Evolutionary conservation across 352 stramenopile genomes (phyloP).

Genomic region (Phytophthora quininea): DNA sequence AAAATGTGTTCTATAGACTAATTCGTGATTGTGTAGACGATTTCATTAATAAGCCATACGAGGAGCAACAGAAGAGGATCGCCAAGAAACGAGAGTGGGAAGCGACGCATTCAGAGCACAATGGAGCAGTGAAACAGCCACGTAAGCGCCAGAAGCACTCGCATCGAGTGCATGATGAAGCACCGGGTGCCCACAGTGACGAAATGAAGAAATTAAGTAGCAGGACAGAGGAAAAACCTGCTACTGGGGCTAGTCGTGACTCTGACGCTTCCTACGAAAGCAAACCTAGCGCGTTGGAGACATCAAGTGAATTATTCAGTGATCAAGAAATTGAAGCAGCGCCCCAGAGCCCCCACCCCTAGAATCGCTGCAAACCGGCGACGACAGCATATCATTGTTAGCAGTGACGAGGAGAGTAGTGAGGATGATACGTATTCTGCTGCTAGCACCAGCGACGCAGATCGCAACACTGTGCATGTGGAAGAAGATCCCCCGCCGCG

Average conservation of each 20-base stretch:
- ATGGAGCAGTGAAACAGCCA: neutral
- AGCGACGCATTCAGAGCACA: constrained; percentile 6
- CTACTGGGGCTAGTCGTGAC: constrained; percentile 13
- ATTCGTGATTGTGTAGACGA: constrained; percentile 43
- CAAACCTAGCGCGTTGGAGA: constrained; percentile 6
- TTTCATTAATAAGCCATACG: constrained; percentile 51
- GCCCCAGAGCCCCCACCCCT: neutral
- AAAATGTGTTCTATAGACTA: too few relatives aligned
- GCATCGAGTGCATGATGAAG: constrained; percentile 1
- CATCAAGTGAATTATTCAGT: constrained; percentile 14
- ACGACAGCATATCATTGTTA: constrained; percentile 44
- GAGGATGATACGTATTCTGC: constrained; percentile 14
- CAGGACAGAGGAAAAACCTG: constrained; percentile 6
- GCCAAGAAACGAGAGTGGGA: constrained; percentile 12
- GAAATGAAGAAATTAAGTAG: constrained; percentile 5
- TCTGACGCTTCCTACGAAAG: constrained; percentile 22
- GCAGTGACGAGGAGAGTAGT: constrained; percentile 42
- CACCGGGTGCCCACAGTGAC: neutral
- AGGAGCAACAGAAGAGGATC: constrained; percentile 29
- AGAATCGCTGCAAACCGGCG: constrained; percentile 22
- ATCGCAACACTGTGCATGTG: neutral
- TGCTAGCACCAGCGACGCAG: constrained; percentile 1
- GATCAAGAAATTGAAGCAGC: neutral
- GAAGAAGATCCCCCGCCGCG: neutral
- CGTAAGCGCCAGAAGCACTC: constrained; percentile 21